These are phyloP conservation scores for Babesia gibsoni DNA, from an alignment of 169 alveolate species.

Conservation along the genomic window DNA sequence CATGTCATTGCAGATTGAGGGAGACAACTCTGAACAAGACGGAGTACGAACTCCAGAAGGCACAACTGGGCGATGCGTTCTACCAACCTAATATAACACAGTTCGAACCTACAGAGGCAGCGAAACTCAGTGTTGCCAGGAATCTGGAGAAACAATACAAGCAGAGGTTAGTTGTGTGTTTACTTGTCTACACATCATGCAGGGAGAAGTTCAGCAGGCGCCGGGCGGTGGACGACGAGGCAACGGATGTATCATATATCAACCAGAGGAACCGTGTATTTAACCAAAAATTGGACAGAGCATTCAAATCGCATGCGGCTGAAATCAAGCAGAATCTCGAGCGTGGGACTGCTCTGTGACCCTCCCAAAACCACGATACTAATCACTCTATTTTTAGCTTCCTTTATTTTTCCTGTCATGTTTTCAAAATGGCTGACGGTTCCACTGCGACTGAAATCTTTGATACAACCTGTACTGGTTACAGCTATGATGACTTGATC, in stretches of 20 bases:
- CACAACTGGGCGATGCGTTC: conserved; percentile 71
- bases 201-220: conserved; percentile 78
- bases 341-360: conserved; percentile 87
- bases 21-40: conserved; percentile 56
- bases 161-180: conserved; percentile 52
- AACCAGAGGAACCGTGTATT: conserved; percentile 84
- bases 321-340: conserved; percentile 86
- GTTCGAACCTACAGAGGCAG: conserved; percentile 58
- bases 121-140: conserved; percentile 51
- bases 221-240: conserved; percentile 81
- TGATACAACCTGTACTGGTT: conserved; percentile 60
- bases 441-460: conserved; percentile 71
- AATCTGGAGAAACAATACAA: conserved; percentile 61
- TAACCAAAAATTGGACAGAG: conserved; percentile 83
- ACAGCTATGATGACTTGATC: conserved; percentile 88
- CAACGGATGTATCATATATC: conserved; percentile 83
- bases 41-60: conserved; percentile 67
- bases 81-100: conserved; percentile 60
- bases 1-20: conserved; percentile 16
- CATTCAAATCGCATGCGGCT: conserved; percentile 78
- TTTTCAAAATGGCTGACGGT: conserved; percentile 72
- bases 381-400: background rate
- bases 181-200: conserved; percentile 64
- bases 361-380: background rate
- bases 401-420: background rate